These are phyloP conservation scores for Aegilops tauschii DNA, from an alignment of 176 grass and related monocot genomes.

Conservation along the genomic window DNA sequence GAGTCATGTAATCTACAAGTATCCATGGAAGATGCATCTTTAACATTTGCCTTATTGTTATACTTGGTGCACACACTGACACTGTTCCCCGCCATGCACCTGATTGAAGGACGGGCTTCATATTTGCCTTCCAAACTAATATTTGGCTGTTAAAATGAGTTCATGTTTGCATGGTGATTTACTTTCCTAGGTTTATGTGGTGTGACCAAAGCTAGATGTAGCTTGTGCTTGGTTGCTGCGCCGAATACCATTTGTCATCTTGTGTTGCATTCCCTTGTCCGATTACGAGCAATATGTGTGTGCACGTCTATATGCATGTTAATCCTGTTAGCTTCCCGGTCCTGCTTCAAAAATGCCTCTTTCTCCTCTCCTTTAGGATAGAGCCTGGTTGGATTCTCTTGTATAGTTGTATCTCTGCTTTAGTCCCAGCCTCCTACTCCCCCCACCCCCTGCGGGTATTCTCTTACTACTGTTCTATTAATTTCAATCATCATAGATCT, in stretches of 20 bases:
- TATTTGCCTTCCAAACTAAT: not conserved
- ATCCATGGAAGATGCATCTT: slow-evolving; percentile 13
- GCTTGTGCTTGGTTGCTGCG: not conserved
- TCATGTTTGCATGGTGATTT: not conserved
- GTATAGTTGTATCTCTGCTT: not conserved
- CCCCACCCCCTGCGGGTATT: no score
- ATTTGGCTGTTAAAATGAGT: not conserved
- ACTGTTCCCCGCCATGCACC: not conserved
- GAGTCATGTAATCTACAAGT: not conserved
- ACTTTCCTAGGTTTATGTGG: slow-evolving; percentile 17
- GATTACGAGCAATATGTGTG: not conserved
- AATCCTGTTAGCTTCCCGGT: not conserved
- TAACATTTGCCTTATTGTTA: not conserved
- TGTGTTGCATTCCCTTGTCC: not conserved
- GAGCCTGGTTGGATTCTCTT: not conserved
- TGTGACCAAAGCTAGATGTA: not conserved
- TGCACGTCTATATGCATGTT: slow-evolving; percentile 16
- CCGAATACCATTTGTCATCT: not conserved
- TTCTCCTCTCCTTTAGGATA: not conserved
- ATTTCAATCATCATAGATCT: slow-evolving; percentile 16
- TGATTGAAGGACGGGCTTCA: not conserved
- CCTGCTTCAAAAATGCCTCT: not conserved
- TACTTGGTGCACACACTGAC: slow-evolving; percentile 4
- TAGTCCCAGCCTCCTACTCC: not conserved
- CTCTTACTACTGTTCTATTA: not conserved